These are phyloP conservation scores for Terana coerulea DNA, from an alignment of 768 basidiomycete genomes.

Conservation along the genomic window DNA sequence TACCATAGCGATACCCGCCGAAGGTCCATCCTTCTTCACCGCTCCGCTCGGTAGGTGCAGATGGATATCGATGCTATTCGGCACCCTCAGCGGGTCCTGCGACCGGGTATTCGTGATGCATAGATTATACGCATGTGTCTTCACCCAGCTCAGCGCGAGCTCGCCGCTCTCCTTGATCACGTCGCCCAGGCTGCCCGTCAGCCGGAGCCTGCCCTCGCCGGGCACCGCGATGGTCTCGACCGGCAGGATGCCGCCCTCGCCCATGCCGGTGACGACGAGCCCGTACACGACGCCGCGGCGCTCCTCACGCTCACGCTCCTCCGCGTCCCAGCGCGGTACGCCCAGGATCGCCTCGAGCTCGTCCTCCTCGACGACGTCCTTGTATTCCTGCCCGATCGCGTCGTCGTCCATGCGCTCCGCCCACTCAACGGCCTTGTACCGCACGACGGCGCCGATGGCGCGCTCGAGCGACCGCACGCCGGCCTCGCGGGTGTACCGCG, in stretches of 20 bases:
- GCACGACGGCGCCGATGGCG: constrained; percentile 82
- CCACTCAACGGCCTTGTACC: constrained; percentile 92
- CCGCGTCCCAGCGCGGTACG: constrained; percentile 73
- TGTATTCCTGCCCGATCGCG: constrained; percentile 41
- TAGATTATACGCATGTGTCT: constrained; percentile 76
- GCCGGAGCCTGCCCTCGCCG: constrained; percentile 51
- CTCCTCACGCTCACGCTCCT: constrained; percentile 71
- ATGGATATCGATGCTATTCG: constrained; percentile 76
- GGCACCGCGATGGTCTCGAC: constrained; percentile 82
- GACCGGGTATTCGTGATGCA: constrained; percentile 66
- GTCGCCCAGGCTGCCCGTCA: constrained; percentile 72
- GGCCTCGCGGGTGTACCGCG: constrained; percentile 84
- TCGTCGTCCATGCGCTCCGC: constrained; percentile 51
- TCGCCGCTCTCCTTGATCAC: constrained; percentile 93
- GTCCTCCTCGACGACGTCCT: constrained; percentile 52
- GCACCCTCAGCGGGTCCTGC: constrained; percentile 73
- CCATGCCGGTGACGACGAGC: constrained; percentile 83
- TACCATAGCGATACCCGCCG: constrained; percentile 88
- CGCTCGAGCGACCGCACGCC: constrained; percentile 89
- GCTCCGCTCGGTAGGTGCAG: constrained; percentile 87
- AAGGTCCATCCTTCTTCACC: constrained; percentile 92
- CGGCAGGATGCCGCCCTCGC: constrained; percentile 80
- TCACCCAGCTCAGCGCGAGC: constrained; percentile 90
- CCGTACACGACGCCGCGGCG: constrained; percentile 79
- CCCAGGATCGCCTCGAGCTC: constrained; percentile 87